A percentile compares a stretch with the other conserved stretches of the same genome.
Conservation (phyloP, 305 asterid genomes). For the Caryopteris hybrid region DNA sequence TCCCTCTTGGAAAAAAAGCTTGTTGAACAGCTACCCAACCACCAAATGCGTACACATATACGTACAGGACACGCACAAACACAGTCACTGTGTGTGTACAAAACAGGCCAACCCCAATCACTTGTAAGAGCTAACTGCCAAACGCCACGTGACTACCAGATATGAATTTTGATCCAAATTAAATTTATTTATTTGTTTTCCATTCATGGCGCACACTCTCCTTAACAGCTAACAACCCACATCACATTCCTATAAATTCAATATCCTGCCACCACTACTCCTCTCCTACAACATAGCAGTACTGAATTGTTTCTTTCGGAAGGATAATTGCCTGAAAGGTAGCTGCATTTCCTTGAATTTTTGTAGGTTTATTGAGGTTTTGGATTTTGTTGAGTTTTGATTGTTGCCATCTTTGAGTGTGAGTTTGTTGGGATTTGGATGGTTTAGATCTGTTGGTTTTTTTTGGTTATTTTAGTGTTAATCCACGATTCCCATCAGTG, state of each 20-base stretch:
- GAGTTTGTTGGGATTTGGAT: conserved; percentile 1
- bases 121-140: conserved; percentile 12
- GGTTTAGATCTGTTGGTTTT: conserved; percentile 30
- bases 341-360: conserved; percentile 30
- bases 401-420: not conserved
- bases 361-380: not conserved
- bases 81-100: conserved; percentile 9
- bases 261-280: conserved; percentile 20
- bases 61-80: not conserved
- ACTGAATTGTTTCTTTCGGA: conserved; percentile 11
- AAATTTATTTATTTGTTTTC: not conserved
- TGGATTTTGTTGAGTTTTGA: conserved; percentile 12
- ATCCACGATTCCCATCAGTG: conserved; percentile 25
- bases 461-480: conserved; percentile 7
- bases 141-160: conserved; percentile 21
- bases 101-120: not conserved
- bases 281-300: conserved; percentile 19
- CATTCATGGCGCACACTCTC: conserved; percentile 30
- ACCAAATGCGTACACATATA: too few relatives aligned
- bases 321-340: conserved; percentile 23
- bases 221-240: conserved; percentile 31
- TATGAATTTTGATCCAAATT: conserved; percentile 14
- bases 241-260: conserved; percentile 12
- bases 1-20: not conserved
- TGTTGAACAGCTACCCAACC: conserved; percentile 10